These are phyloP conservation scores for Talaromyces sp. DNA, from an alignment of 2,329 filamentous ascomycete species.

Conservation along the genomic window DNA sequence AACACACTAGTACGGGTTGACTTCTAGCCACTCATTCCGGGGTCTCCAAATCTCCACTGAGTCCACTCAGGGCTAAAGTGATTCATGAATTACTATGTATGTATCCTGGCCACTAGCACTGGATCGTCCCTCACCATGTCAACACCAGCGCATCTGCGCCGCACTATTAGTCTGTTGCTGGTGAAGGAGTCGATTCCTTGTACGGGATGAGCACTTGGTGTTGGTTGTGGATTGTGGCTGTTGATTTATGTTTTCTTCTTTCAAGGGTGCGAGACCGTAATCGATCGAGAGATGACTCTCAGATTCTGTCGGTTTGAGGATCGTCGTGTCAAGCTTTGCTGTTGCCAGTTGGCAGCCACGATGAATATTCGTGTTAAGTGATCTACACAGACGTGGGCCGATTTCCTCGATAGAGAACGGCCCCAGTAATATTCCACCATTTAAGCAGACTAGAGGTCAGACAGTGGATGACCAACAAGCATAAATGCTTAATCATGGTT, in stretches of 20 bases:
- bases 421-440: not conserved
- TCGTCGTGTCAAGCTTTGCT: not conserved
- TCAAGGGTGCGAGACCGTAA: not conserved
- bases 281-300: not conserved
- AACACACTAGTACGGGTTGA: not conserved
- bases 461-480: not conserved
- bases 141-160: not conserved
- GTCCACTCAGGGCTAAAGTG: not conserved
- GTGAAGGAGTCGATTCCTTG: not conserved
- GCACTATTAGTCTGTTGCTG: not conserved
- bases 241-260: not conserved
- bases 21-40: not conserved
- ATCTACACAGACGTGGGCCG: not conserved
- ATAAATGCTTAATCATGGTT: not conserved
- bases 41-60: constrained; percentile 1
- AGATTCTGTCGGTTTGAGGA: not conserved
- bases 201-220: not conserved
- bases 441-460: not conserved
- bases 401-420: not conserved
- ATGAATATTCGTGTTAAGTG: not conserved
- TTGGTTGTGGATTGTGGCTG: not conserved
- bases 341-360: not conserved
- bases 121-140: not conserved
- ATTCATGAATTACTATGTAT: not conserved
- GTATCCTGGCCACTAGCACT: not conserved